Evolutionary conservation across 371 early-diverging fungal species (phyloP).

Genomic region (Mortierella polycephala): DNA sequence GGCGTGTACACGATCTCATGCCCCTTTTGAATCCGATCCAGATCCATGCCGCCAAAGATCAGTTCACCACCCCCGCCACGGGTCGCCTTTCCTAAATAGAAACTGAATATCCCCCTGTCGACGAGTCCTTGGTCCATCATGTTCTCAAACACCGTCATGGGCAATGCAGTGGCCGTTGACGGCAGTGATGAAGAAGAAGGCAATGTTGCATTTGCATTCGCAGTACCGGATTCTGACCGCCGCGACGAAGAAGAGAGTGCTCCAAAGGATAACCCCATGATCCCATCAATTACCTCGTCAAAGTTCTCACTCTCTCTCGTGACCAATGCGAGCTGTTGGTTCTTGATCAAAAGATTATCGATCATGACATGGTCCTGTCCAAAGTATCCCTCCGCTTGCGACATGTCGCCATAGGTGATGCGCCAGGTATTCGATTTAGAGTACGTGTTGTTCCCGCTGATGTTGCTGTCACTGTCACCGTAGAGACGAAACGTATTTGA

Average conservation of each 20-base stretch:
- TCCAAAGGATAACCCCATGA: slow-evolving; percentile 60
- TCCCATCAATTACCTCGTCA: slow-evolving; percentile 58
- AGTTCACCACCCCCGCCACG: slow-evolving; percentile 22
- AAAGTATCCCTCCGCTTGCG: slow-evolving; percentile 64
- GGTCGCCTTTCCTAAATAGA: slow-evolving; percentile 42
- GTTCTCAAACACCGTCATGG: slow-evolving; percentile 22
- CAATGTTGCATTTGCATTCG: not conserved
- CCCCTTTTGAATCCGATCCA: slow-evolving; percentile 1
- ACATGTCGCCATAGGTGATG: slow-evolving; percentile 68
- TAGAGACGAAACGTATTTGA: slow-evolving; percentile 59
- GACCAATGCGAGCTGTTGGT: slow-evolving; percentile 65
- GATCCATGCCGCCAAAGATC: slow-evolving; percentile 28
- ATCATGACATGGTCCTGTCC: slow-evolving; percentile 59
- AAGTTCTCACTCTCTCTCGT: slow-evolving; percentile 59
- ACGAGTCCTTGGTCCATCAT: slow-evolving; percentile 45
- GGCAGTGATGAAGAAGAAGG: not conserved
- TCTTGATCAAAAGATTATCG: slow-evolving; percentile 43
- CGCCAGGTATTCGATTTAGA: slow-evolving; percentile 11
- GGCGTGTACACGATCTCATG: slow-evolving; percentile 53
- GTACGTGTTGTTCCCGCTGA: not conserved
- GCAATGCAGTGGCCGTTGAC: slow-evolving; percentile 26
- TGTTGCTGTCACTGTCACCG: not conserved
- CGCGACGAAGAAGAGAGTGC: slow-evolving; percentile 19
- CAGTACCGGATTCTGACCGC: not conserved
- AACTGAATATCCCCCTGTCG: slow-evolving; percentile 54